A percentile compares a stretch with the other conserved stretches of the same genome.
phyloP scores from a whole-genome alignment of 306 rosid species.

The Ormosia semicastrata region DNA sequence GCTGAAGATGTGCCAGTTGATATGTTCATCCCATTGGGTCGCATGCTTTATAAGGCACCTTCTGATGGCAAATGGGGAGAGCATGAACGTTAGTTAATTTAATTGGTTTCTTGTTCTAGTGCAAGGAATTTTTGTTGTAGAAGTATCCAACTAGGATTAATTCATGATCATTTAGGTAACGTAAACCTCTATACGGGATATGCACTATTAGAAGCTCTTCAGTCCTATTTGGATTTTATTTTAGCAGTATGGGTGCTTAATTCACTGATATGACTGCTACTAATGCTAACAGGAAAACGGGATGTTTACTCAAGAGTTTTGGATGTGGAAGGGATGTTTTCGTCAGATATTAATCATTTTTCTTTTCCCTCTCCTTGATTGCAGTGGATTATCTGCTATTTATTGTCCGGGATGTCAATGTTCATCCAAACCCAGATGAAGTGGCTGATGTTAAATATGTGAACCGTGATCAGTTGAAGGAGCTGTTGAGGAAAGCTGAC shows the following conservation, averaged over 20 bases:
- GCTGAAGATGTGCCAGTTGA: constrained; percentile 96
- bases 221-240: not conserved
- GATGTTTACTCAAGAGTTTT: not conserved
- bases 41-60: constrained; percentile 95
- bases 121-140: not conserved
- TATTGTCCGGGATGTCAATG: constrained; percentile 74
- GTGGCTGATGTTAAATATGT: constrained; percentile 81
- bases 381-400: constrained; percentile 97
- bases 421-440: constrained; percentile 89
- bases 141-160: not conserved
- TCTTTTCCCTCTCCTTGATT: constrained; percentile 9
- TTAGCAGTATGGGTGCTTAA: not conserved
- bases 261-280: not conserved
- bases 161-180: constrained; percentile 5
- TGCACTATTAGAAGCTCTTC: not conserved
- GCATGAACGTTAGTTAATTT: constrained; percentile 77
- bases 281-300: not conserved
- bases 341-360: not conserved
- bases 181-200: not conserved
- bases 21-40: constrained; percentile 82
- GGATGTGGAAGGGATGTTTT: not conserved
- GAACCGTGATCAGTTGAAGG: constrained; percentile 76
- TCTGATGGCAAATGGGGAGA: constrained; percentile 99
- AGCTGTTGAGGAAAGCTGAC: constrained; percentile 88
- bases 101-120: not conserved